These are phyloP conservation scores for Verticillium alfalfae DNA, from an alignment of 2,329 filamentous ascomycete species.

Conservation along the genomic window DNA sequence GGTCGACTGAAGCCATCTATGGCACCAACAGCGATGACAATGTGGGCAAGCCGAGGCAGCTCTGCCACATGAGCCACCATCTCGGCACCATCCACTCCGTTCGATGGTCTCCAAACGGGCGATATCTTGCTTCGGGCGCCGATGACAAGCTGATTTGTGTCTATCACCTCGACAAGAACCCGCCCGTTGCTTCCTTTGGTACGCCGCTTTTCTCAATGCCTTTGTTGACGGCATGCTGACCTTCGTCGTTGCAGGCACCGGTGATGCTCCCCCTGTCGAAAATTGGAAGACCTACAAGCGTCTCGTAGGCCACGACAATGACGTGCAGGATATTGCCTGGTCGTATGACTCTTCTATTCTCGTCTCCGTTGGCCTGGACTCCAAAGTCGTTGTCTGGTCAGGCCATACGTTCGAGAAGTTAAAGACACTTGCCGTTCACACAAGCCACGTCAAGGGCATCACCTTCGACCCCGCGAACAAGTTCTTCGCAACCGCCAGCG, in stretches of 20 bases:
- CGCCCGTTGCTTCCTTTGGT: conserved; percentile 78
- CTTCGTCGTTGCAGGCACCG: conserved; percentile 50
- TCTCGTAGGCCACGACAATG: conserved; percentile 94
- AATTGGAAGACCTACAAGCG: conserved; percentile 96
- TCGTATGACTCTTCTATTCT: conserved; percentile 92
- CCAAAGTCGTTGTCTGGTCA: conserved; percentile 97
- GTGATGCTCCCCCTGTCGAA: conserved; percentile 88
- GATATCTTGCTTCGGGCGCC: conserved; percentile 92
- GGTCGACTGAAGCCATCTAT: conserved; percentile 92
- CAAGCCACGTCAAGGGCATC: conserved; percentile 97
- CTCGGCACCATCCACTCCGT: conserved; percentile 96
- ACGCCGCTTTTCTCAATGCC: conserved; percentile 23
- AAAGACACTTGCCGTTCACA: conserved; percentile 87
- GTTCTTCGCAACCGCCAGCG: conserved; percentile 96
- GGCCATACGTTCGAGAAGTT: conserved; percentile 97
- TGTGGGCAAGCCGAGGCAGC: conserved; percentile 69
- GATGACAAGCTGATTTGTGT: conserved; percentile 99
- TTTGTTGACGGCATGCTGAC: conserved; percentile 6
- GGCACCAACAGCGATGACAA: conserved; percentile 38
- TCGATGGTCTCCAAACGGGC: conserved; percentile 90
- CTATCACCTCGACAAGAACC: conserved; percentile 81
- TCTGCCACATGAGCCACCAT: conserved; percentile 97
- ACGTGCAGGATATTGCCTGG: conserved; percentile 97
- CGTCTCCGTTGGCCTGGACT: conserved; percentile 93
- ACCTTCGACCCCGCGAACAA: conserved; percentile 99